These are phyloP conservation scores for Apiospora sp. DNA, from an alignment of 2,329 filamentous ascomycete species.

Conservation along the genomic window DNA sequence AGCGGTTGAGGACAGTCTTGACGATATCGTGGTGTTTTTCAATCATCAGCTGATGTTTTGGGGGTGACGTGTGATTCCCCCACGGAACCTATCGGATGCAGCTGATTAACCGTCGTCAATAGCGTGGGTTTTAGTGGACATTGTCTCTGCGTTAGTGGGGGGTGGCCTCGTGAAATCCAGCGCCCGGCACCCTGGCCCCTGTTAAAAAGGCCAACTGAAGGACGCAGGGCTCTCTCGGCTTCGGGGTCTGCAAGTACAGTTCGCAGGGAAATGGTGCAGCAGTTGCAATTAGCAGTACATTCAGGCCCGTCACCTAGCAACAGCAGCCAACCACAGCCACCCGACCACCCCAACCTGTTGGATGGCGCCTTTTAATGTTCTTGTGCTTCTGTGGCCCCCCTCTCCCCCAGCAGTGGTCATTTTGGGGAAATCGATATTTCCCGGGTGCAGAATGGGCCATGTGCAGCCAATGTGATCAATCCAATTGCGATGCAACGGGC, in stretches of 20 bases:
- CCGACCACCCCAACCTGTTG: neutral
- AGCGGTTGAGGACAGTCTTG: neutral
- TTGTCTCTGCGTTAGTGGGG: neutral
- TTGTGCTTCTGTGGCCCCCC: neutral
- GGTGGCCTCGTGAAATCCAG: neutral
- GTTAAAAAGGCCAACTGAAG: neutral
- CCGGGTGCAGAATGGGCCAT: constrained; percentile 10
- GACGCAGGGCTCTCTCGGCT: neutral
- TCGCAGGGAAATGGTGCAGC: neutral
- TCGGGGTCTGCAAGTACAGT: neutral
- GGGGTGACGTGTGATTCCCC: neutral
- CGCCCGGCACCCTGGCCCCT: neutral
- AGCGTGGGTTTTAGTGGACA: constrained; percentile 9
- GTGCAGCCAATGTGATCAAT: constrained; percentile 3
- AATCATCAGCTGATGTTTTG: neutral
- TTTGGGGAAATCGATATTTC: constrained; percentile 22
- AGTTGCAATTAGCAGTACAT: no score
- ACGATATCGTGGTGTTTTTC: neutral
- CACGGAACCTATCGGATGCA: constrained; percentile 17
- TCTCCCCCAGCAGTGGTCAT: neutral
- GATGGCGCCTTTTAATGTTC: neutral
- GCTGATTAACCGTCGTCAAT: neutral
- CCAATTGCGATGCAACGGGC: neutral
- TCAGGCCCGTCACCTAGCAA: neutral
- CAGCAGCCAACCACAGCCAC: neutral